These are phyloP conservation scores for Monotropa hypopitys DNA, from an alignment of 179 eudicot species.

Conservation along the genomic window DNA sequence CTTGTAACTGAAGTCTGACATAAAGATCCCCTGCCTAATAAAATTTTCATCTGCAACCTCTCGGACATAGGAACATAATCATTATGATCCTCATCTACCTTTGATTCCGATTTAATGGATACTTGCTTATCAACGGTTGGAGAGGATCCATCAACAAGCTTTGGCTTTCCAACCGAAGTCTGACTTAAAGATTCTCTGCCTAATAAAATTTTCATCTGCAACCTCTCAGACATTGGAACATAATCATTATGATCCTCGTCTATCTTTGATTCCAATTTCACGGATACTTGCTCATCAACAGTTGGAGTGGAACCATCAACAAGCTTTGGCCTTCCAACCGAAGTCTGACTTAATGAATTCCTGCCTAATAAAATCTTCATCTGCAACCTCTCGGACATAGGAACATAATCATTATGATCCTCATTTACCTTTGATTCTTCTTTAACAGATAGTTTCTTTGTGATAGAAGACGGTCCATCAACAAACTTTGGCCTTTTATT, in stretches of 20 bases:
- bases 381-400: too few relatives aligned
- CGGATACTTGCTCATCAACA: conserved; percentile 28
- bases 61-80: too few relatives aligned
- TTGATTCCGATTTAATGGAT: conserved; percentile 34
- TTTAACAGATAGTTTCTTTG: conserved; percentile 36
- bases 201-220: conserved; percentile 24
- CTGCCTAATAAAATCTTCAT: conserved; percentile 25
- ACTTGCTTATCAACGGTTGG: conserved; percentile 30
- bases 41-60: conserved; percentile 3
- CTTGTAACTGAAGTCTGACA: too few relatives aligned
- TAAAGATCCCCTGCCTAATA: conserved; percentile 34
- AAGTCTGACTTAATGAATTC: conserved; percentile 18
- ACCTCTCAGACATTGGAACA: not conserved
- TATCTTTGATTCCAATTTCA: conserved; percentile 34
- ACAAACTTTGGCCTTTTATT: conserved; percentile 50
- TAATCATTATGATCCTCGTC: conserved; percentile 2
- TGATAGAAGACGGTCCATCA: conserved; percentile 30
- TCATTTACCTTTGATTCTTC: conserved; percentile 29
- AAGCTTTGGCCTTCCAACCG: too few relatives aligned
- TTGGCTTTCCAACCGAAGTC: not conserved
- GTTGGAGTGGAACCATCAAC: conserved; percentile 20
- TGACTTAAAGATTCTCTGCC: conserved; percentile 25
- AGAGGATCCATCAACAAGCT: conserved; percentile 16
- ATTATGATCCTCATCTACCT: conserved; percentile 18
- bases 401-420: not conserved